phyloP scores from a whole-genome alignment of 768 basidiomycete species.

The Boletus reticulatus region DNA sequence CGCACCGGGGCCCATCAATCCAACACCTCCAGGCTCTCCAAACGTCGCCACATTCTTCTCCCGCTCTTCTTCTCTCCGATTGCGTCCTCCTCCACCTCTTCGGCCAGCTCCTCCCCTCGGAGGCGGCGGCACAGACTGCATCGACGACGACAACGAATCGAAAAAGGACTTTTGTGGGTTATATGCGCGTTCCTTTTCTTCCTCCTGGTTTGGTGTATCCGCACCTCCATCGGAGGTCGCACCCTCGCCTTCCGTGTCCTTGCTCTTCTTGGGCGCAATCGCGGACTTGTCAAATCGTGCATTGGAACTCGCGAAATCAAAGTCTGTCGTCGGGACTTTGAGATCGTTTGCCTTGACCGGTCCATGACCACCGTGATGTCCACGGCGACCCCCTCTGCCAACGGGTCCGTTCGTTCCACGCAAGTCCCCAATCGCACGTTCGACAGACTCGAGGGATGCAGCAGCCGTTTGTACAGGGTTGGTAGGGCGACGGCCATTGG shows the following conservation, averaged over 20 bases:
- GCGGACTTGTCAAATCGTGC: conserved; percentile 79
- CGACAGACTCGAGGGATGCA: conserved; percentile 71
- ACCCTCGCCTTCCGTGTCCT: conserved; percentile 30
- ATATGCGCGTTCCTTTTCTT: conserved; percentile 52
- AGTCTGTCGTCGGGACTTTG: conserved; percentile 72
- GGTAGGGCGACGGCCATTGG: conserved; percentile 31
- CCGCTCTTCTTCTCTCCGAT: conserved; percentile 77
- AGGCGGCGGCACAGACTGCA: conserved; percentile 32
- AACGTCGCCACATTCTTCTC: conserved; percentile 86
- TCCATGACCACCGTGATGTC: conserved; percentile 25
- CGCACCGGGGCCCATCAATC: conserved; percentile 73
- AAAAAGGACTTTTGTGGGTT: conserved; percentile 82
- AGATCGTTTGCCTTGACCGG: conserved; percentile 35
- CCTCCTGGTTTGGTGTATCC: conserved; percentile 30
- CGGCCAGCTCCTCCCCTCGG: conserved; percentile 38
- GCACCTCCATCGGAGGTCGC: conserved; percentile 31
- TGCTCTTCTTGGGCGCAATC: conserved; percentile 37
- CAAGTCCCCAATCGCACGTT: conserved; percentile 52
- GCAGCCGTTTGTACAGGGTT: conserved; percentile 70
- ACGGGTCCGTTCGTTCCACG: conserved; percentile 37
- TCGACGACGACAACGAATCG: conserved; percentile 60
- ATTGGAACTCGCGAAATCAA: conserved; percentile 78
- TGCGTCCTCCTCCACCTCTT: conserved; percentile 53
- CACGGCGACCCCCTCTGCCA: conserved; percentile 41
- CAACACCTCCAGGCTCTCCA: conserved; percentile 80